Base-by-base conservation (phyloP, 2,329 filamentous ascomycete species). In the Cephalotrichum gorgonifer region DNA sequence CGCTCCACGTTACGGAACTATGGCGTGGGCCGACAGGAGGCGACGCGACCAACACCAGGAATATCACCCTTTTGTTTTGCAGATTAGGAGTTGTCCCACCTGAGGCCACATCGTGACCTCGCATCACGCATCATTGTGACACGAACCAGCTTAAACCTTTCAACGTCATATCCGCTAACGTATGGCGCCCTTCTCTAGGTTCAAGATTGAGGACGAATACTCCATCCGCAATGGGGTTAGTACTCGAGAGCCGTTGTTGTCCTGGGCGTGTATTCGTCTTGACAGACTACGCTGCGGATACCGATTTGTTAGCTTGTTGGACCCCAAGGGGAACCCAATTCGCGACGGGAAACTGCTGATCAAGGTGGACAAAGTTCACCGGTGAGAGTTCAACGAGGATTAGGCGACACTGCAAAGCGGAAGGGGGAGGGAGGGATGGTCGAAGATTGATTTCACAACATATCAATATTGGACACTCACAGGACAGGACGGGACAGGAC, bases 221-320 rank as follows among this genome's bases (percentile, higher is more conserved):
- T 60, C 64, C 35, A 58, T 39, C 35, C 35, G 22, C 17, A 39
- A 39, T 20, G 22, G n/a, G 33, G 45, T 47, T 39, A 23, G 31
- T 9, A 41, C 45, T 35, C 47, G 46, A 11, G 56, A 61, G 14
- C 61, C n/a, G n/a, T n/a, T 71, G 31, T 65, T 74, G 25, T 73
- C 71, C 9, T 81, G 77, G 76, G 74, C 76, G 25, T 80, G 77
- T 57, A 73, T 80, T 57, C 75, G 78, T 3, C 71, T 81, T 12
- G 77, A 80, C 61, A 74, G 77, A 35, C 68, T 81, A 2, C 71
- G 67, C 43, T 63, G 62, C 43, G 78, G 78, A 17, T 79, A 78
- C 60, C 72, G 78, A 42, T 74, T 78, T 53, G 62, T 81, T 47
- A 62, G 66, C 35, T 67, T 81, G 42, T 60, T 71, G 54, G 70